Evolutionary conservation across 2,329 filamentous ascomycete genomes (phyloP).

Genomic region (Zasmidium cellare): DNA sequence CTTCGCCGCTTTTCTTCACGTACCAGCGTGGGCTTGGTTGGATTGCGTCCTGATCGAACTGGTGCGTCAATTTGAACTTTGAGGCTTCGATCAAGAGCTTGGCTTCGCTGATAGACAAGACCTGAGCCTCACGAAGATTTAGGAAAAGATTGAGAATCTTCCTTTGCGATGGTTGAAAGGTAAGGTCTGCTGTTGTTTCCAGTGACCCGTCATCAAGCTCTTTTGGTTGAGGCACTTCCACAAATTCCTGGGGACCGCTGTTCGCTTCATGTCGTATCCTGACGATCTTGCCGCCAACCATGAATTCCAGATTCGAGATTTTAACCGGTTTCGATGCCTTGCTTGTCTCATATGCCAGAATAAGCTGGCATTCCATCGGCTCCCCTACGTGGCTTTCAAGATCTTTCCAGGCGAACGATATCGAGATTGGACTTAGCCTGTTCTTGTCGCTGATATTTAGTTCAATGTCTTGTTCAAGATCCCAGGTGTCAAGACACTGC

Average conservation of each 20-base stretch:
- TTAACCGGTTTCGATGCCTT: conserved; percentile 21
- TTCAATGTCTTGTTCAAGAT: conserved; percentile 11
- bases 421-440: conserved; percentile 42
- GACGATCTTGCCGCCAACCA: conserved; percentile 18
- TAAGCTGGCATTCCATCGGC: conserved; percentile 56
- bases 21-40: conserved; percentile 14
- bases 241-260: neutral
- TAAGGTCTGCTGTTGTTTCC: conserved; percentile 15
- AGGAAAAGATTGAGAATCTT: conserved; percentile 68
- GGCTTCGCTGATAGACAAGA: conserved; percentile 66
- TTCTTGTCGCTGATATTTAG: conserved; percentile 22
- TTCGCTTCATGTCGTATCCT: conserved; percentile 16
- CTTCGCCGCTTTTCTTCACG: conserved; percentile 11
- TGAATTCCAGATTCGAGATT: conserved; percentile 22
- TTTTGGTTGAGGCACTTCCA: neutral
- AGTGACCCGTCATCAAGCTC: conserved; percentile 18
- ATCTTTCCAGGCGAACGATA: conserved; percentile 55
- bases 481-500: conserved; percentile 20
- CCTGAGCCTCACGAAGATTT: conserved; percentile 78
- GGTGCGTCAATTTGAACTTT: conserved; percentile 67
- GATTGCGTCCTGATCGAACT: conserved; percentile 44
- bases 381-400: conserved; percentile 62
- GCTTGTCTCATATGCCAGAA: conserved; percentile 49
- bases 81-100: conserved; percentile 64
- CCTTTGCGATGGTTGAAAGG: conserved; percentile 6